A percentile compares a stretch with the other conserved stretches of the same genome.
These are phyloP conservation scores for Globisporangium cystogenes DNA, from an alignment of 352 stramenopile genomes.

Conservation along the genomic window DNA sequence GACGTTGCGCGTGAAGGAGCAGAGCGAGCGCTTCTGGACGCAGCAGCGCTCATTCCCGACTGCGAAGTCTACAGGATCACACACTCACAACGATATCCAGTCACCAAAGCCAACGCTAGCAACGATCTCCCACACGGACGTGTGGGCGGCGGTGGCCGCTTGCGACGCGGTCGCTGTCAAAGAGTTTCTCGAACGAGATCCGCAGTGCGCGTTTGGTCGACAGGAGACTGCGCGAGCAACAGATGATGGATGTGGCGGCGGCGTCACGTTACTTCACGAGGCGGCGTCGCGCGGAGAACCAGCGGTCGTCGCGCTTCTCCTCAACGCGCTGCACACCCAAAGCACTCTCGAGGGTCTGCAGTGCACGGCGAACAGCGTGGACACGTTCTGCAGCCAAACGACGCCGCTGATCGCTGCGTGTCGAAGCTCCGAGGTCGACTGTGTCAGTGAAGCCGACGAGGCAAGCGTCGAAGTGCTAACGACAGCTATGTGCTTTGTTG, in stretches of 20 bases:
- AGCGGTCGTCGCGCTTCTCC: slow-evolving; percentile 24
- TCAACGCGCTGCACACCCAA: slow-evolving; percentile 27
- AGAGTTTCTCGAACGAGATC: slow-evolving; percentile 30
- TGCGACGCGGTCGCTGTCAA: slow-evolving; percentile 40
- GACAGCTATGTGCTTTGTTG: not conserved
- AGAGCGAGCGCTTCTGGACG: slow-evolving; percentile 30
- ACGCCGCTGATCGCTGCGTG: slow-evolving; percentile 61
- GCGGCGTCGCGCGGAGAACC: slow-evolving; percentile 36
- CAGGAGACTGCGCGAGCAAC: slow-evolving; percentile 13
- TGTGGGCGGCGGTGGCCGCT: slow-evolving; percentile 11
- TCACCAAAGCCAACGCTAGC: not conserved
- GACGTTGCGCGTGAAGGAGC: slow-evolving; percentile 32
- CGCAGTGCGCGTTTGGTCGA: slow-evolving; percentile 24
- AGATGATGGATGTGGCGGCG: slow-evolving; percentile 6
- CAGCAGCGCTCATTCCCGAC: slow-evolving; percentile 14
- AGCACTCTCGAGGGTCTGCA: slow-evolving; percentile 23
- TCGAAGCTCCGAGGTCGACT: slow-evolving; percentile 24
- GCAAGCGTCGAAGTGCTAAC: not conserved
- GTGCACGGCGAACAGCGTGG: slow-evolving; percentile 31
- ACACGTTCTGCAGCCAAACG: slow-evolving; percentile 43
- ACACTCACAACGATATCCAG: not conserved
- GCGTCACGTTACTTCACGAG: slow-evolving; percentile 46
- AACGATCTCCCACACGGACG: not conserved
- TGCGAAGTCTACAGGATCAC: slow-evolving; percentile 1
- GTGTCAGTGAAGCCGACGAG: too few relatives aligned